A percentile compares a stretch with the other conserved stretches of the same genome.
phyloP scores from a whole-genome alignment of 306 rosid genomes.

The Quercus dentata region DNA sequence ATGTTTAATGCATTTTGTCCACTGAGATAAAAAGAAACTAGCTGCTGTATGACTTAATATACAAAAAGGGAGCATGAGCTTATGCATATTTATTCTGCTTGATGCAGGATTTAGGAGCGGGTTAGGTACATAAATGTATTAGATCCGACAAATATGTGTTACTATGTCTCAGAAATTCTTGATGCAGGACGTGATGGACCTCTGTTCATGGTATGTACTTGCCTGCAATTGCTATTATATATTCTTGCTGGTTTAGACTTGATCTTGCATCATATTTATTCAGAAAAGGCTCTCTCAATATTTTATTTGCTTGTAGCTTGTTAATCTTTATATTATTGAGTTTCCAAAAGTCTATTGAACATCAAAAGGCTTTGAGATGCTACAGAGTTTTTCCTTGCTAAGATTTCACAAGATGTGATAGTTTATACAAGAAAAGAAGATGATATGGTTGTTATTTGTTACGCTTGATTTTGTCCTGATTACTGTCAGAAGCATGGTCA shows the following conservation, averaged over 20 bases:
- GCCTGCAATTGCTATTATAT: neutral
- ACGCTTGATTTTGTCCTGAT: neutral
- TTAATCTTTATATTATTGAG: neutral
- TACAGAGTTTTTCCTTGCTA: neutral
- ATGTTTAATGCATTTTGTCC: conserved; percentile 12
- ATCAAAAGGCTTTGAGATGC: neutral
- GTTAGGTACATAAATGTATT: conserved; percentile 71
- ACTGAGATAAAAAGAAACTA: conserved; percentile 3
- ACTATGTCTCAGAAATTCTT: conserved; percentile 85
- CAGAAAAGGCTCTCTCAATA: neutral
- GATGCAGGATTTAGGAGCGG: conserved; percentile 92
- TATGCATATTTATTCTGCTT: conserved; percentile 26
- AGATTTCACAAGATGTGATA: neutral
- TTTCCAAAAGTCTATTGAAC: too few species aligned
- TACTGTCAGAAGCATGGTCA: neutral
- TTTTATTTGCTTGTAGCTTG: neutral
- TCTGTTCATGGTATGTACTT: conserved; percentile 79
- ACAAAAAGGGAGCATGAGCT: conserved; percentile 14
- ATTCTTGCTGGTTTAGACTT: neutral
- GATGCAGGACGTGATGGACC: conserved; percentile 78
- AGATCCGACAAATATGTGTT: conserved; percentile 74
- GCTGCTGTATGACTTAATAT: conserved; percentile 15
- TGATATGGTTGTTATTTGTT: neutral
- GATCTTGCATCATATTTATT: neutral
- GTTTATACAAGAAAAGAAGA: neutral